phyloP scores from a whole-genome alignment of 768 basidiomycete genomes.

The Collybia mongolica region DNA sequence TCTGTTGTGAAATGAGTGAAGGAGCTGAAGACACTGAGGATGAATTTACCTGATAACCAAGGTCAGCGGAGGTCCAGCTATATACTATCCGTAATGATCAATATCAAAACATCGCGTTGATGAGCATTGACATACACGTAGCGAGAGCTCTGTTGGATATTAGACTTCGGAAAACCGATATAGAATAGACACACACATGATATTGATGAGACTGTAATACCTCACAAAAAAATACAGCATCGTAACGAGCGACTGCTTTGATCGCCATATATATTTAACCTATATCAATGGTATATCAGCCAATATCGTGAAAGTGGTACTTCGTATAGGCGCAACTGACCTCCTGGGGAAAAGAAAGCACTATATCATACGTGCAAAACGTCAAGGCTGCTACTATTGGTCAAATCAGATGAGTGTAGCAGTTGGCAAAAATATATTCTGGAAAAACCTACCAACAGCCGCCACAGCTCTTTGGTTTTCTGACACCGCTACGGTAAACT shows the following conservation, averaged over 20 bases:
- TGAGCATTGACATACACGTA: background rate
- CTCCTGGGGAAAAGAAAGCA: too few relatives aligned
- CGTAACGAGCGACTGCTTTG: background rate
- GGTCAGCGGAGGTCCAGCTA: background rate
- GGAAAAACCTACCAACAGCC: too few relatives aligned
- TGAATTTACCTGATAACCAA: background rate
- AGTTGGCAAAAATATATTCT: too few relatives aligned
- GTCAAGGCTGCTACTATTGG: too few relatives aligned
- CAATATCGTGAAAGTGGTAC: too few relatives aligned
- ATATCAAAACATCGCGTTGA: background rate
- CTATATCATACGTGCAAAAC: too few relatives aligned
- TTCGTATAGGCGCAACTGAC: too few relatives aligned
- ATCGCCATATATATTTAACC: slow-evolving; percentile 2
- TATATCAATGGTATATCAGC: background rate
- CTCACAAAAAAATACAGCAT: background rate
- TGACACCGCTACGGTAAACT: too few relatives aligned
- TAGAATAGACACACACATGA: background rate
- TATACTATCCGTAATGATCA: background rate
- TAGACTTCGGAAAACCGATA: background rate
- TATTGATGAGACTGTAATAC: background rate
- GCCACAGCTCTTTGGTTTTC: too few relatives aligned
- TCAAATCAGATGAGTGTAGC: too few relatives aligned
- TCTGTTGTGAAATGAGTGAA: background rate
- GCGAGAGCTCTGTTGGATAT: background rate
- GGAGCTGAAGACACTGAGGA: background rate